phyloP scores from a whole-genome alignment of 805 yeast genomes.

The Lipomyces anomalus region DNA sequence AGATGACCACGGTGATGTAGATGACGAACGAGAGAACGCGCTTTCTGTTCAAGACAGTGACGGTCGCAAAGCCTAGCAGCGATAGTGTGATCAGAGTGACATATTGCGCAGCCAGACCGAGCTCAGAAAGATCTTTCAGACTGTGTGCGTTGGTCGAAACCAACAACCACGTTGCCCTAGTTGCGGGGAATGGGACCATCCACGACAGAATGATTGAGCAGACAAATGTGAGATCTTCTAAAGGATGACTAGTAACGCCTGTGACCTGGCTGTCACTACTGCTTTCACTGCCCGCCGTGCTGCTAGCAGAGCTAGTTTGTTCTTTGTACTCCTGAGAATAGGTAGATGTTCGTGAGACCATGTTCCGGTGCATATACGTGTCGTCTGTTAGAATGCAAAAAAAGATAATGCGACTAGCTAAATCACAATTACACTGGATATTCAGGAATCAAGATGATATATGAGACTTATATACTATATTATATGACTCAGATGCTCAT shows the following conservation, averaged over 20 bases:
- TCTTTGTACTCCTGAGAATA: too few species aligned
- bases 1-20: constrained; percentile 1
- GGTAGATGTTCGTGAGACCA: too few species aligned
- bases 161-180: background rate
- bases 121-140: background rate
- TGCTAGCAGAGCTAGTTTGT: too few species aligned
- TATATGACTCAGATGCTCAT: too few species aligned
- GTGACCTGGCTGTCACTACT: background rate
- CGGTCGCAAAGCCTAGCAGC: constrained; percentile 1
- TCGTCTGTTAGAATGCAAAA: too few species aligned
- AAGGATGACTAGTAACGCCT: background rate
- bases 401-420: too few species aligned
- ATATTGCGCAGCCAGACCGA: background rate
- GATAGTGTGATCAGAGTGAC: constrained; percentile 1
- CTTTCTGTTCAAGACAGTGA: background rate
- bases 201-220: background rate
- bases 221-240: background rate
- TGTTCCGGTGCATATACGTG: too few species aligned
- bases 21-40: constrained; percentile 2
- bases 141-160: background rate
- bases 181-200: background rate
- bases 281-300: background rate
- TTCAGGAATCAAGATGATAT: too few species aligned
- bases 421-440: too few species aligned
- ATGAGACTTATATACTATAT: too few species aligned